These are phyloP conservation scores for Phialocephala sp. DNA, from an alignment of 2,329 filamentous ascomycete genomes.

Conservation along the genomic window DNA sequence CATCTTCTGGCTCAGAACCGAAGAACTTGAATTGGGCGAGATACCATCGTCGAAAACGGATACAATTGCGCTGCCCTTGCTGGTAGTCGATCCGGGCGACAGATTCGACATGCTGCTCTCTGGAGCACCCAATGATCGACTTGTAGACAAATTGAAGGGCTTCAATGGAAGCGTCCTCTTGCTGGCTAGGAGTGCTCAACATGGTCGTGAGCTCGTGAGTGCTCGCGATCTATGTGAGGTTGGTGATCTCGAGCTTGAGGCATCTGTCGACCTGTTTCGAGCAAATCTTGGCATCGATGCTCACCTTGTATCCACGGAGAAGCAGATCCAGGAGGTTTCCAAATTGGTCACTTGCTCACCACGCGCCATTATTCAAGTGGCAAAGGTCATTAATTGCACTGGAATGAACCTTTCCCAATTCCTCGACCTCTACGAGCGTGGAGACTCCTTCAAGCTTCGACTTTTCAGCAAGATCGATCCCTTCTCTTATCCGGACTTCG, in stretches of 20 bases:
- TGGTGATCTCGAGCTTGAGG: slow-evolving; percentile 29
- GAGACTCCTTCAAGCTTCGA: slow-evolving; percentile 34
- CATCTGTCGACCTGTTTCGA: slow-evolving; percentile 30
- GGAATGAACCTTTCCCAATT: slow-evolving; percentile 38
- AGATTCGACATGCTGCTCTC: slow-evolving; percentile 27
- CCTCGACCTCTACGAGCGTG: slow-evolving; percentile 31
- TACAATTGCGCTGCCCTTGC: slow-evolving; percentile 21
- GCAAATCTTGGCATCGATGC: slow-evolving; percentile 24
- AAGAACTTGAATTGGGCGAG: slow-evolving; percentile 16
- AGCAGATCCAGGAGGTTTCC: slow-evolving; percentile 30
- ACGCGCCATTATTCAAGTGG: slow-evolving; percentile 35
- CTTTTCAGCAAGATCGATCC: slow-evolving; percentile 33
- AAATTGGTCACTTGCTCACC: slow-evolving; percentile 30
- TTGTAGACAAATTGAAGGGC: slow-evolving; percentile 30
- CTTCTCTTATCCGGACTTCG: slow-evolving; percentile 27
- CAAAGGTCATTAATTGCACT: slow-evolving; percentile 33
- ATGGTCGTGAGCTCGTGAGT: slow-evolving; percentile 30
- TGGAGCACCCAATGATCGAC: slow-evolving; percentile 4
- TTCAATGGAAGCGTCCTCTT: slow-evolving; percentile 34
- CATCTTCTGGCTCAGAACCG: slow-evolving; percentile 35
- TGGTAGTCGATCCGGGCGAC: slow-evolving; percentile 35
- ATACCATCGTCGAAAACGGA: slow-evolving; percentile 7
- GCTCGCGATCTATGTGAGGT: slow-evolving; percentile 34
- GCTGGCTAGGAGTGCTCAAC: slow-evolving; percentile 31
- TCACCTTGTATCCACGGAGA: slow-evolving; percentile 25